Evolutionary conservation across 768 basidiomycete species (phyloP).

Genomic region (Russula griseocarnosa): DNA sequence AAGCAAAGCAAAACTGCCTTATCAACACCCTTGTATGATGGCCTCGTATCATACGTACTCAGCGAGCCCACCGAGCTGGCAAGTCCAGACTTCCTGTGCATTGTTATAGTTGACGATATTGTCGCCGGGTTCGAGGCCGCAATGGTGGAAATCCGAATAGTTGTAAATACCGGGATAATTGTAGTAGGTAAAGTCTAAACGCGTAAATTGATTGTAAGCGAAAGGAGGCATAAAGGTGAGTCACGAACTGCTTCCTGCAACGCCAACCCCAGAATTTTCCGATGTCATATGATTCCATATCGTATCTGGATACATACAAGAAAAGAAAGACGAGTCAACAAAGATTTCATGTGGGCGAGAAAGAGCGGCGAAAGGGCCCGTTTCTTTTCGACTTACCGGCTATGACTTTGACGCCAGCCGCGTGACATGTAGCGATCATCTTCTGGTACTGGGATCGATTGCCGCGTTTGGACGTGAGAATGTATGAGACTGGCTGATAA

Average conservation of each 20-base stretch:
- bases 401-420: slow-evolving; percentile 41
- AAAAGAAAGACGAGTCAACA: background rate
- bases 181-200: slow-evolving; percentile 48
- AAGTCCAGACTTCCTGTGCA: slow-evolving; percentile 47
- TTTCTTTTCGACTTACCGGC: slow-evolving; percentile 32
- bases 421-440: slow-evolving; percentile 41
- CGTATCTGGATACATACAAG: slow-evolving; percentile 37
- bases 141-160: slow-evolving; percentile 56
- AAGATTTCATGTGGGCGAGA: slow-evolving; percentile 30
- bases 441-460: slow-evolving; percentile 47
- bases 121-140: slow-evolving; percentile 50
- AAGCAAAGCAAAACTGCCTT: too few relatives aligned
- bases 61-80: slow-evolving; percentile 39
- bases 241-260: slow-evolving; percentile 21
- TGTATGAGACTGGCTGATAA: slow-evolving; percentile 67
- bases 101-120: slow-evolving; percentile 55
- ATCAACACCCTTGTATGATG: too few relatives aligned
- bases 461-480: slow-evolving; percentile 60
- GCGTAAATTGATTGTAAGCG: background rate
- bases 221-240: background rate
- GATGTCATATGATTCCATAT: slow-evolving; percentile 68
- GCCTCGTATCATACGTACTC: slow-evolving; percentile 34
- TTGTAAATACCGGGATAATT: slow-evolving; percentile 34
- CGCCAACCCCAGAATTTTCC: slow-evolving; percentile 38
- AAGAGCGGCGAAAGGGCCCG: slow-evolving; percentile 12